Percentiles rank a stretch among this genome's conserved stretches.
Conservation (phyloP, 257 asterid species). For the Lithospermum erythrorhizon region DNA sequence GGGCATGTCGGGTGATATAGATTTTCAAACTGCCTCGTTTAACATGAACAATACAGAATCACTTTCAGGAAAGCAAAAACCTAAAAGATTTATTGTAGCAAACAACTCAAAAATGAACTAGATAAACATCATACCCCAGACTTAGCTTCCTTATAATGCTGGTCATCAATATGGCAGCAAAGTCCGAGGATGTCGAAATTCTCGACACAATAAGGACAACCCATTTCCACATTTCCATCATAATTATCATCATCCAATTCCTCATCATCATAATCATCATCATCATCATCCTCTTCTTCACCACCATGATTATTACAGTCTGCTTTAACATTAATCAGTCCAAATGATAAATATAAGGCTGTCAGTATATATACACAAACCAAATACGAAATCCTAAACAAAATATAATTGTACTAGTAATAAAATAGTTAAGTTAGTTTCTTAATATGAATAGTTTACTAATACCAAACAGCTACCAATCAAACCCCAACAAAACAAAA, state of each 20-base stretch:
- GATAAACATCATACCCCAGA: slow-evolving; percentile 42
- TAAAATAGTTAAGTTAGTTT: too few relatives aligned
- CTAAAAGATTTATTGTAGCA: too few relatives aligned
- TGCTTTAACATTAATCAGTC: slow-evolving; percentile 11
- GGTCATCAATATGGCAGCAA: slow-evolving; percentile 89
- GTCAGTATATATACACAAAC: too few relatives aligned
- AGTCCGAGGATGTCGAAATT: slow-evolving; percentile 82
- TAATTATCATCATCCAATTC: slow-evolving; percentile 15
- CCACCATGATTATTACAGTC: slow-evolving; percentile 21
- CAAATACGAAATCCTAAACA: too few relatives aligned
- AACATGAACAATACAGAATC: background rate
- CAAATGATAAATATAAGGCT: too few relatives aligned
- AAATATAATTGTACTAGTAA: too few relatives aligned
- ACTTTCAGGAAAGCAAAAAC: too few relatives aligned
- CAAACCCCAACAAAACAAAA: too few relatives aligned
- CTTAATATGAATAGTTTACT: too few relatives aligned
- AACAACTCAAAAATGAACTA: background rate
- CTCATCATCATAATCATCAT: slow-evolving; percentile 16
- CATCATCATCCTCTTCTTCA: slow-evolving; percentile 43
- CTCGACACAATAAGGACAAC: slow-evolving; percentile 81
- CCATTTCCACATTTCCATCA: slow-evolving; percentile 48
- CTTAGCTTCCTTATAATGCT: slow-evolving; percentile 70
- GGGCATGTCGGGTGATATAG: too few relatives aligned
- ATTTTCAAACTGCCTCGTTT: too few relatives aligned
- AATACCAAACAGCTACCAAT: too few relatives aligned